phyloP scores from a whole-genome alignment of 495 filamentous ascomycete species.

The Neurospora sp. region DNA sequence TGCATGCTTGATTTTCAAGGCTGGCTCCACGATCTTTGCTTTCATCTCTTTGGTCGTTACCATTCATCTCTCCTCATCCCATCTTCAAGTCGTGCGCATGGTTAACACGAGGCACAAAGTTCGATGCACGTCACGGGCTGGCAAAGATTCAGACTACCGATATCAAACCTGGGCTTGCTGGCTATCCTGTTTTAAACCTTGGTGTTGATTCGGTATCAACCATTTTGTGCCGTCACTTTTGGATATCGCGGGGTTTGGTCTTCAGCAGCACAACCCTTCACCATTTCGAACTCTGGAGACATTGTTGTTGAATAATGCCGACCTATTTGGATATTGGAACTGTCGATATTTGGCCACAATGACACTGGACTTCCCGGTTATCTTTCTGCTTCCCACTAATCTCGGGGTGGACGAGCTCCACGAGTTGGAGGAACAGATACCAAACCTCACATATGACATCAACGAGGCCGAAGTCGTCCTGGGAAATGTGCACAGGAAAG shows the following conservation, averaged over 20 bases:
- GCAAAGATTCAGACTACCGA: not conserved
- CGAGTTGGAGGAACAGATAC: slow-evolving; percentile 52
- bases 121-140: not conserved
- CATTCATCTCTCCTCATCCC: not conserved
- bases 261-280: not conserved
- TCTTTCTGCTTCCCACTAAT: slow-evolving; percentile 67
- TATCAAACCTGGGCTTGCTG: not conserved
- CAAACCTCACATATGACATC: slow-evolving; percentile 58
- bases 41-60: not conserved
- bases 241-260: not conserved
- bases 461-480: slow-evolving; percentile 65
- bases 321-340: not conserved
- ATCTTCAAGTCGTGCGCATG: not conserved
- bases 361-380: slow-evolving; percentile 46
- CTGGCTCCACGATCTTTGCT: not conserved
- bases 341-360: slow-evolving; percentile 3
- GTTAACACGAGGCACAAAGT: not conserved
- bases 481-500: slow-evolving; percentile 56
- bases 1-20: not conserved
- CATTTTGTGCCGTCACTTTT: not conserved
- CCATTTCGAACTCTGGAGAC: not conserved
- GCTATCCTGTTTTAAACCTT: not conserved
- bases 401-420: slow-evolving; percentile 52
- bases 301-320: not conserved
- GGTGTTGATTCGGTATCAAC: not conserved